Evolutionary conservation across 1,139 yeast species (phyloP).

Genomic region (Saccharomyces hybrid): DNA sequence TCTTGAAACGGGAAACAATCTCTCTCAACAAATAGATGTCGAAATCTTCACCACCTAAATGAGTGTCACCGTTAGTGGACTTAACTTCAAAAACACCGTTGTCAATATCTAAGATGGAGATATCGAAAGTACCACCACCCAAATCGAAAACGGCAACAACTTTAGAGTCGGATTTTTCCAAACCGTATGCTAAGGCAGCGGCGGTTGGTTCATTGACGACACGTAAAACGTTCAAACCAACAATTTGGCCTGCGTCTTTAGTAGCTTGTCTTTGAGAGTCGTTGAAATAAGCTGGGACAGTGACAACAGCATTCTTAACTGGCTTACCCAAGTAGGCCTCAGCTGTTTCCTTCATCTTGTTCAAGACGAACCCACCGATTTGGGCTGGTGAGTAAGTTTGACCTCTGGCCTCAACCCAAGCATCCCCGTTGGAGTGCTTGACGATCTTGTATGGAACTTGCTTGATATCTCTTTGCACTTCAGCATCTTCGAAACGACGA

Average conservation of each 20-base stretch:
- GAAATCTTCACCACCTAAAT: constrained; percentile 96
- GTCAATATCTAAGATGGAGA: constrained; percentile 78
- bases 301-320: constrained; percentile 90
- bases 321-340: constrained; percentile 85
- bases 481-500: constrained; percentile 62
- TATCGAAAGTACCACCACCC: constrained; percentile 97
- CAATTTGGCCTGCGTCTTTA: constrained; percentile 91
- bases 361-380: constrained; percentile 83
- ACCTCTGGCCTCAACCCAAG: constrained; percentile 67
- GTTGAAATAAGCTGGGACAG: constrained; percentile 94
- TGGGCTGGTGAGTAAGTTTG: constrained; percentile 82
- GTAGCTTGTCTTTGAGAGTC: constrained; percentile 98
- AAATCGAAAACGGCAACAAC: constrained; percentile 87
- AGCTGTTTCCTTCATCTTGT: constrained; percentile 89
- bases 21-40: constrained; percentile 84
- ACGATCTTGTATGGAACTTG: constrained; percentile 68
- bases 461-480: constrained; percentile 76
- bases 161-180: constrained; percentile 81
- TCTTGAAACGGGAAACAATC: constrained; percentile 77
- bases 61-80: constrained; percentile 94
- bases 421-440: constrained; percentile 61
- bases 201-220: constrained; percentile 96
- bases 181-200: constrained; percentile 93
- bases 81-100: constrained; percentile 93
- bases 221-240: constrained; percentile 85